These are phyloP conservation scores for Arabidopsis thaliana DNA, from an alignment of 345 rosid species.

Conservation along the genomic window DNA sequence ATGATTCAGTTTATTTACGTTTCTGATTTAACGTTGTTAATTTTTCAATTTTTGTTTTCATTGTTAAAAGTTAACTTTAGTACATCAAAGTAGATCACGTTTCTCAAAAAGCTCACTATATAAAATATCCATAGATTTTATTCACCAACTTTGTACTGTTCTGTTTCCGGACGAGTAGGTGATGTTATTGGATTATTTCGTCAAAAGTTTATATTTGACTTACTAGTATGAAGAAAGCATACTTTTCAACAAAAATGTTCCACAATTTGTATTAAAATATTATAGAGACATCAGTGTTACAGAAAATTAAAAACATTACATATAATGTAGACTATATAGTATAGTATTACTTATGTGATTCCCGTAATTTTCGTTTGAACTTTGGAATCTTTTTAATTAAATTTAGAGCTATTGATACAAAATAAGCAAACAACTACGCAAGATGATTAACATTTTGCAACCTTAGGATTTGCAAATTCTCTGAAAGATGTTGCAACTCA, in stretches of 20 bases:
- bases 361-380: too few species aligned
- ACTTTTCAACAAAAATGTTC: constrained; percentile 36
- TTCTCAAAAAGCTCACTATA: background rate
- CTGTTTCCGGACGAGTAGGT: constrained; percentile 12
- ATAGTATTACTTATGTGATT: too few species aligned
- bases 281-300: background rate
- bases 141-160: constrained; percentile 23
- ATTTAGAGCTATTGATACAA: too few species aligned
- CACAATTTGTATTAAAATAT: constrained; percentile 11
- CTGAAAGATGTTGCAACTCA: background rate
- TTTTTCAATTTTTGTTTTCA: background rate
- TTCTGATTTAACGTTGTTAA: background rate
- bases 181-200: constrained; percentile 37
- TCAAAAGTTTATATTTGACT: constrained; percentile 35
- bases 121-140: background rate
- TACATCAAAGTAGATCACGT: background rate
- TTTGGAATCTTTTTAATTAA: too few species aligned
- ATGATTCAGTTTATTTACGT: background rate
- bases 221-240: constrained; percentile 5
- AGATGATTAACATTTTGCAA: too few species aligned
- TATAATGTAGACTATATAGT: too few species aligned
- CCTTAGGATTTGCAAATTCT: background rate
- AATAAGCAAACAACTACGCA: too few species aligned
- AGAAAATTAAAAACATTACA: background rate
- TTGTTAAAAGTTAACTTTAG: background rate